Conservation (phyloP, 495 filamentous ascomycete species). For the Jackrogersella multiformis region DNA sequence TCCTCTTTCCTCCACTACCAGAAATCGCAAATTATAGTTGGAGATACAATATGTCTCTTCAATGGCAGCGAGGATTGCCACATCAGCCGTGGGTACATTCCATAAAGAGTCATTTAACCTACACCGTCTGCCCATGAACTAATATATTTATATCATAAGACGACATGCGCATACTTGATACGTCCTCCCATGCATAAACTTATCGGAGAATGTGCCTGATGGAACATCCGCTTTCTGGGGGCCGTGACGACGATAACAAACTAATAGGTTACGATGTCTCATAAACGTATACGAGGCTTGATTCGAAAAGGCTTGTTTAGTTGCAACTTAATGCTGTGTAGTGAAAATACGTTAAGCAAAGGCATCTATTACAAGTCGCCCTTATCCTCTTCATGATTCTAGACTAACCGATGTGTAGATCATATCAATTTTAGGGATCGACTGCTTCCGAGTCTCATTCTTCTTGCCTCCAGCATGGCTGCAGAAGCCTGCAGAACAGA, state of each 20-base stretch:
- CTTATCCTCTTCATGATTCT: not conserved
- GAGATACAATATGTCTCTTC: not conserved
- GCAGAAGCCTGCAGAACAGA: not conserved
- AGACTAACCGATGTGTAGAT: not conserved
- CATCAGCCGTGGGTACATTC: not conserved
- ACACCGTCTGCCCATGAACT: not conserved
- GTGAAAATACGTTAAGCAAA: not conserved
- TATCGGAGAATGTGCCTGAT: not conserved
- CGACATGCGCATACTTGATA: not conserved
- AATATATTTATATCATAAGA: not conserved
- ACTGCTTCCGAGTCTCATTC: not conserved
- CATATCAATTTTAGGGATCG: not conserved
- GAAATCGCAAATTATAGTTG: not conserved
- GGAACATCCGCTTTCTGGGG: not conserved
- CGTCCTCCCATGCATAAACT: not conserved
- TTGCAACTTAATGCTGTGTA: not conserved
- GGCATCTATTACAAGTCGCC: not conserved
- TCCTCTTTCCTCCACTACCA: not conserved
- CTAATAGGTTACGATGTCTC: not conserved
- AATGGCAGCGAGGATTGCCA: not conserved
- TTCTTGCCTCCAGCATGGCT: not conserved
- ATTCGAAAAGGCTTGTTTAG: not conserved
- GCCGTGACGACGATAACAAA: not conserved
- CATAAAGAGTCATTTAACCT: not conserved
- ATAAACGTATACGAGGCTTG: not conserved